Percentiles rank a stretch among this genome's conserved stretches.
phyloP scores from a whole-genome alignment of 2,329 filamentous ascomycete genomes.

The Dichotomopilus funicola region DNA sequence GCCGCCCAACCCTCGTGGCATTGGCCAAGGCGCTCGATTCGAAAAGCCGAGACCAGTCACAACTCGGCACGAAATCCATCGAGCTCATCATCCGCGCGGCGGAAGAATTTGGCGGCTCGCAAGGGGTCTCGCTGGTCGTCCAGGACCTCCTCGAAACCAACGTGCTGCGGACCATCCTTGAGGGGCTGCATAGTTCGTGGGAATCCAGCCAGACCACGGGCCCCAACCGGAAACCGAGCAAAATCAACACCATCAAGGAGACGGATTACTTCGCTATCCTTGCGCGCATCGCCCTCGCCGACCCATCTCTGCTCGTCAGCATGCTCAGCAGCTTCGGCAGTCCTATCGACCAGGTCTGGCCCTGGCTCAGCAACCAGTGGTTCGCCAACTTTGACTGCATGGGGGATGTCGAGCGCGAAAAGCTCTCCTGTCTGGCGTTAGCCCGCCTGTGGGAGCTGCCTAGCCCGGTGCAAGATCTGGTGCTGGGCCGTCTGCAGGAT shows the following conservation, averaged over 20 bases:
- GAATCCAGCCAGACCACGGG: conserved; percentile 76
- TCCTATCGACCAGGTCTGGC: conserved; percentile 46
- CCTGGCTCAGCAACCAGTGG: conserved; percentile 57
- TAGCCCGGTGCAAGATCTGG: conserved; percentile 48
- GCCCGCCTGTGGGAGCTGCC: conserved; percentile 64
- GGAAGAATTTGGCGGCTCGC: conserved; percentile 52
- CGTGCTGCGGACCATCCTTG: conserved; percentile 57
- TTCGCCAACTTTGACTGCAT: conserved; percentile 64
- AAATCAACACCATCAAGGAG: conserved; percentile 68
- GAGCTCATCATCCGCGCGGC: conserved; percentile 61
- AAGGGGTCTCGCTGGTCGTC: conserved; percentile 56
- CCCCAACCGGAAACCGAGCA: conserved; percentile 62
- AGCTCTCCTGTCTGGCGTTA: conserved; percentile 66
- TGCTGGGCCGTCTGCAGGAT: conserved; percentile 59
- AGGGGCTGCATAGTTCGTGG: conserved; percentile 60
- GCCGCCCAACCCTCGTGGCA: conserved; percentile 43
- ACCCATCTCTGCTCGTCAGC: conserved; percentile 60
- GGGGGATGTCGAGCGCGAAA: conserved; percentile 58
- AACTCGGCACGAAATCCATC: conserved; percentile 53
- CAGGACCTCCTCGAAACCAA: conserved; percentile 59
- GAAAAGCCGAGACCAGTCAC: conserved; percentile 51
- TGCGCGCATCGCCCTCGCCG: conserved; percentile 67
- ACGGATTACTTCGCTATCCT: conserved; percentile 82
- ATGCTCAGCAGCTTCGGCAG: conserved; percentile 43
- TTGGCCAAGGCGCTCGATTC: conserved; percentile 45